A percentile compares a stretch with the other conserved stretches of the same genome.
Conservation (phyloP, 768 basidiomycete genomes). For the Boletus barrowsii region DNA sequence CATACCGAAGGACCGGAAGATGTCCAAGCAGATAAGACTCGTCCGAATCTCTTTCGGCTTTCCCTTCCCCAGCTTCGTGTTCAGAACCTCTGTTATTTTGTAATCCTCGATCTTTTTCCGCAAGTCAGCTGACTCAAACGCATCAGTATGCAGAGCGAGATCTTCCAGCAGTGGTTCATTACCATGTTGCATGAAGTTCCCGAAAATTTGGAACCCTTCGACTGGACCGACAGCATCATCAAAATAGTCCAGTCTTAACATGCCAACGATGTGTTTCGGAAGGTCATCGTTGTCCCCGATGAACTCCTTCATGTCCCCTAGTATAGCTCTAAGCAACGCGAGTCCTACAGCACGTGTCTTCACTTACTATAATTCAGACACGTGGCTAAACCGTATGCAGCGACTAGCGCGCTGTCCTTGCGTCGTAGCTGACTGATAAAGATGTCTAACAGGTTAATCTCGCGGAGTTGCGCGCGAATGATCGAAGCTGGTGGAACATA, state of each 20-base stretch:
- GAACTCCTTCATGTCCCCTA: conserved; percentile 14
- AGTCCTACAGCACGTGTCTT: neutral
- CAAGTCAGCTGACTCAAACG: conserved; percentile 8
- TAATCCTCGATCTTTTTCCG: conserved; percentile 10
- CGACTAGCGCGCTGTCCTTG: conserved; percentile 17
- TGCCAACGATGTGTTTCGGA: conserved; percentile 19
- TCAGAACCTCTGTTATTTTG: conserved; percentile 17
- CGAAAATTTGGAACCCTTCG: conserved; percentile 26
- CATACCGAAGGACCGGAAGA: conserved; percentile 20
- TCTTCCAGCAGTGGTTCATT: neutral
- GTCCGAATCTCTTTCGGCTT: conserved; percentile 17
- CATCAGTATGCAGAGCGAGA: neutral
- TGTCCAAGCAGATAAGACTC: conserved; percentile 24
- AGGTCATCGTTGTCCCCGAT: conserved; percentile 8
- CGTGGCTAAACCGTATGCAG: conserved; percentile 18
- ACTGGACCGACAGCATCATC: conserved; percentile 23
- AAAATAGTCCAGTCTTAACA: conserved; percentile 24
- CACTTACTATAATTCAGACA: conserved; percentile 18
- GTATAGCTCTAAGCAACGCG: neutral
- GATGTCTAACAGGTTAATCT: conserved; percentile 3
- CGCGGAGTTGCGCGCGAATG: conserved; percentile 9
- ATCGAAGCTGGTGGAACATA: conserved; percentile 1
- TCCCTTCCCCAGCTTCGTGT: conserved; percentile 13
- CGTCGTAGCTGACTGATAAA: conserved; percentile 17
- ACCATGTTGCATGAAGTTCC: conserved; percentile 21